Conservation (phyloP, 768 basidiomycete genomes). For the Naematelia aurantialba region DNA sequence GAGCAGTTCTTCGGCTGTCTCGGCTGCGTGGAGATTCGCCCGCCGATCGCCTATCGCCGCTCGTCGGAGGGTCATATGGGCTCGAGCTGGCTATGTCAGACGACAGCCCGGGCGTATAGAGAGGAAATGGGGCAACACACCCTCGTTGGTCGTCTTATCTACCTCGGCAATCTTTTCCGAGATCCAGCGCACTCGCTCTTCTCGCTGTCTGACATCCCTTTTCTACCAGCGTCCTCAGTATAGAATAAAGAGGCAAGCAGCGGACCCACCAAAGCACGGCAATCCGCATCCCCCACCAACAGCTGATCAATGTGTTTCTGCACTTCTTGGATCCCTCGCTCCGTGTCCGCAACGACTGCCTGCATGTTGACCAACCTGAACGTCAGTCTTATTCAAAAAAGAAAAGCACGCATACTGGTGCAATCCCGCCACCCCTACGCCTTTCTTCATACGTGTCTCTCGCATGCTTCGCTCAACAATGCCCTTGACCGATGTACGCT, state of each 20-base stretch:
- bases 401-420: constrained; percentile 55
- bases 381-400: constrained; percentile 1
- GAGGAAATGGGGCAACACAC: constrained; percentile 49
- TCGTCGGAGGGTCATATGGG: constrained; percentile 49
- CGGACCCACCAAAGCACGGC: constrained; percentile 49
- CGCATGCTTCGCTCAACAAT: constrained; percentile 45
- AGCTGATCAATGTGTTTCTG: constrained; percentile 49
- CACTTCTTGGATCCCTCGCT: constrained; percentile 48
- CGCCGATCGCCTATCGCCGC: constrained; percentile 54
- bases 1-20: constrained; percentile 16
- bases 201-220: constrained; percentile 66
- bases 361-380: constrained; percentile 54
- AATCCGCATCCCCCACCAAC: constrained; percentile 52
- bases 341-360: constrained; percentile 52
- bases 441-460: constrained; percentile 50
- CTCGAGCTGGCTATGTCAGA: constrained; percentile 18
- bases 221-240: constrained; percentile 53
- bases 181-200: constrained; percentile 59
- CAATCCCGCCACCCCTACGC: constrained; percentile 52
- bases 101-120: not conserved
- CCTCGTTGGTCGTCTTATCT: constrained; percentile 53
- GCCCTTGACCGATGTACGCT: constrained; percentile 13
- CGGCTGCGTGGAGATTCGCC: constrained; percentile 52
- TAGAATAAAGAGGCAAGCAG: constrained; percentile 16
- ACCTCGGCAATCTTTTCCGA: constrained; percentile 54